A percentile compares a stretch with the other conserved stretches of the same genome.
phyloP scores from a whole-genome alignment of 768 basidiomycete genomes.

The Crucibulum laeve region DNA sequence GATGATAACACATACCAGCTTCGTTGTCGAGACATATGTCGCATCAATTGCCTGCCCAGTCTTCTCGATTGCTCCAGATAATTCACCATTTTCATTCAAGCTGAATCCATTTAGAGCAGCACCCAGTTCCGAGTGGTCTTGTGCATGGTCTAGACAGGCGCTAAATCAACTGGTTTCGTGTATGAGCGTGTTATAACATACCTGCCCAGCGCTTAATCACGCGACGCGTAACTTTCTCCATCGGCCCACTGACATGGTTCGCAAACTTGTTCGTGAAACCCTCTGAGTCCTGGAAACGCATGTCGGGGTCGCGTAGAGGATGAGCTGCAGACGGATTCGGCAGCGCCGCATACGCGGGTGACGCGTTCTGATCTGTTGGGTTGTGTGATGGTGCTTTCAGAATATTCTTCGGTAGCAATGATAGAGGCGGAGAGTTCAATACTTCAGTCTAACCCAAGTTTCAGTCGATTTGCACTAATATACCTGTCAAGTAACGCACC shows the following conservation, averaged over 20 bases:
- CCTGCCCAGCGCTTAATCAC: constrained; percentile 94
- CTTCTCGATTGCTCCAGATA: constrained; percentile 89
- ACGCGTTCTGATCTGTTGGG: constrained; percentile 75
- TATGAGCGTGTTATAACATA: constrained; percentile 25
- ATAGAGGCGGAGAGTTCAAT: constrained; percentile 86
- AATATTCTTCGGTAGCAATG: constrained; percentile 90
- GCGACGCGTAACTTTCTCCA: constrained; percentile 95
- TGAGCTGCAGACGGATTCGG: constrained; percentile 88
- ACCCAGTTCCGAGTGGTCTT: constrained; percentile 88
- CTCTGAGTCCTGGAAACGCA: constrained; percentile 94
- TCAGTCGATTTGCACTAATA: background rate
- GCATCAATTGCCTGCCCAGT: constrained; percentile 95
- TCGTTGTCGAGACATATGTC: constrained; percentile 89
- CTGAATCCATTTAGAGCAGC: constrained; percentile 92
- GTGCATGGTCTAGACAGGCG: constrained; percentile 67
- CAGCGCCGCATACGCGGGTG: constrained; percentile 75
- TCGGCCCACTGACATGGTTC: constrained; percentile 81
- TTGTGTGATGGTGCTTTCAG: constrained; percentile 94
- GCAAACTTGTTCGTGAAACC: constrained; percentile 95
- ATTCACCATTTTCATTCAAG: constrained; percentile 70
- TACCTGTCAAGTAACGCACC: constrained; percentile 42
- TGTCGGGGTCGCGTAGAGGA: constrained; percentile 89
- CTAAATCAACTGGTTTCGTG: constrained; percentile 6
- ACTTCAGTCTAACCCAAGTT: constrained; percentile 69
- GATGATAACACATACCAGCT: constrained; percentile 53